Base-by-base conservation (phyloP, 2,329 filamentous ascomycete genomes). In the Hypomyces rosellus region DNA sequence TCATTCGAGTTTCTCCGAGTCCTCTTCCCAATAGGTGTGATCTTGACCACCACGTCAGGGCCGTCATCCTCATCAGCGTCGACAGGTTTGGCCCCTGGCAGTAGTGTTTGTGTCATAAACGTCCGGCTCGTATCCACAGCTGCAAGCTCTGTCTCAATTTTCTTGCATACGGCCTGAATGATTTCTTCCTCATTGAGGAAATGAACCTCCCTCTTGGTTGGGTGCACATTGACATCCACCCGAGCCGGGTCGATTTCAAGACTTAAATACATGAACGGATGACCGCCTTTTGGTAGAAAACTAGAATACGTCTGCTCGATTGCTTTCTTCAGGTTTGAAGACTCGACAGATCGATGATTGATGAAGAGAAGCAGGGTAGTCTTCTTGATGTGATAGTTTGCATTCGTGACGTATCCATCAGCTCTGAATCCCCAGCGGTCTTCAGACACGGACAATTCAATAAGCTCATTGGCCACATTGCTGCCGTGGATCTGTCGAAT, bases 111-210 rank as follows among this genome's bases (percentile, higher is more conserved):
- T 1, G 91, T 96, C 74, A 91, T 82, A 68, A 97, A 99, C 0
- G 89, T 95, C 43, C 93, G 85, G 62, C 92, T 97, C 18, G 88
- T 91, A 65, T 99, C 93, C 6, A 97, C 91, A 45, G 86, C 85
- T 11, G 89, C 86, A 4, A 99, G 77, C 57, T 86, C 86, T 8
- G 81, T 76, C 47, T 88, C 81, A 18, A 99, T 86, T 48, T 88
- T 81, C 54, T 85, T 81, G 69, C 91, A 96, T 4, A 99, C 84
- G 13, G 81, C 79, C 56, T 93, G 88, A 43, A 93, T 86, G 42
- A 99, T 95, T 59, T 99, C 93, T 56, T 99, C 93, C 65, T 99
- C 93, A 54, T 97, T 96, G 18, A 99, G 76, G 60, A 99, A 97
- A 62, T 97, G 93, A 16, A 99, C 93, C 64, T 99, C 92, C 46